A percentile compares a stretch with the other conserved stretches of the same genome.
These are phyloP conservation scores for Penicillium sp. DNA, from an alignment of 2,329 filamentous ascomycete genomes.

Conservation along the genomic window DNA sequence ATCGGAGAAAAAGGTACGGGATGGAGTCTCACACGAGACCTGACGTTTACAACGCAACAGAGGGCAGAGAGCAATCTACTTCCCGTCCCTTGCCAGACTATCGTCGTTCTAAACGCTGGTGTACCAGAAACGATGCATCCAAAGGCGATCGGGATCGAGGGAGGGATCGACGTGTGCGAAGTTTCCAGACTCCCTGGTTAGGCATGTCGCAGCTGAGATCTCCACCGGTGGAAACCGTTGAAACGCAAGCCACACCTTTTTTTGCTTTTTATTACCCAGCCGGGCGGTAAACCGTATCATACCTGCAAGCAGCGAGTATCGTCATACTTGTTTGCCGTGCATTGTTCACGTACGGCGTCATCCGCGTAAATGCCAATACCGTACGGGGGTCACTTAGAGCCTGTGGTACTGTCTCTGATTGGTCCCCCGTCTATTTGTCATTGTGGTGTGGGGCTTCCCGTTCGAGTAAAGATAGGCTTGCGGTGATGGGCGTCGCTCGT, in stretches of 20 bases:
- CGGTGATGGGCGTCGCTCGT: conserved; percentile 15
- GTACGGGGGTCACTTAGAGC: neutral
- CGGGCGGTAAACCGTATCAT: conserved; percentile 5
- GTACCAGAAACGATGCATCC: conserved; percentile 13
- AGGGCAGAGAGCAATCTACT: conserved; percentile 22
- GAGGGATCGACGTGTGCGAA: conserved; percentile 22
- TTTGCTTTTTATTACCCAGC: conserved; percentile 13
- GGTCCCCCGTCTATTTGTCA: conserved; percentile 27
- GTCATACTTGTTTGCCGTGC: neutral
- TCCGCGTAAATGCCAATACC: neutral
- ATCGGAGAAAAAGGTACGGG: conserved; percentile 11
- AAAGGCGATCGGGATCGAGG: conserved; percentile 14
- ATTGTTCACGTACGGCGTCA: neutral
- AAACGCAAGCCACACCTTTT: conserved; percentile 28
- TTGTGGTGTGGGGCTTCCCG: conserved; percentile 10
- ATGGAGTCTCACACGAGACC: conserved; percentile 1
- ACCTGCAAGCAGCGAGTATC: neutral
- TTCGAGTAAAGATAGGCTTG: conserved; percentile 19
- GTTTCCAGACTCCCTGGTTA: conserved; percentile 17
- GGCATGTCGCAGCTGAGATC: conserved; percentile 19
- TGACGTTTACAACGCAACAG: neutral
- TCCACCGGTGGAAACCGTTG: conserved; percentile 29
- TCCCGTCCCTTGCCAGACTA: conserved; percentile 19
- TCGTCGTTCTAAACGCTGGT: conserved; percentile 16
- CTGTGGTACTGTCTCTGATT: conserved; percentile 6